phyloP scores from a whole-genome alignment of 225 moss, liverwort and hornwort genomes.

The Antitrichia curtipendula region DNA sequence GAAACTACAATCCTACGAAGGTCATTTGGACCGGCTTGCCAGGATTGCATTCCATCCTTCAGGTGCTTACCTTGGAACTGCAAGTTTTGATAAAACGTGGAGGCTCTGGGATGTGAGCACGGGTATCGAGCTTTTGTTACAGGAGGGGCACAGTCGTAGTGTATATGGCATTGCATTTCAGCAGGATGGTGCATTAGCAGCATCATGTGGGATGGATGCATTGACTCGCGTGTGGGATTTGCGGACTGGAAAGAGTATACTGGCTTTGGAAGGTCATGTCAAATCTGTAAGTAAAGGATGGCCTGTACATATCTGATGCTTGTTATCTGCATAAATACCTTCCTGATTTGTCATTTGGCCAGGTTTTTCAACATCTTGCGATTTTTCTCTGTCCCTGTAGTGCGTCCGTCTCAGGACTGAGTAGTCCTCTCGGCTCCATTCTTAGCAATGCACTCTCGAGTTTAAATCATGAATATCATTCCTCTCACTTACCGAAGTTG shows the following conservation, averaged over 20 bases:
- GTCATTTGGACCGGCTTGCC: slow-evolving; percentile 87
- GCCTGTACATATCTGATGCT: neutral
- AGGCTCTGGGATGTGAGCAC: slow-evolving; percentile 95
- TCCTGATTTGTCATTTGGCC: neutral
- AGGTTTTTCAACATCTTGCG: neutral
- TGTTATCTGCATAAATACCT: neutral
- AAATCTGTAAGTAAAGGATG: slow-evolving; percentile 44
- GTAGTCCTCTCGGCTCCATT: neutral
- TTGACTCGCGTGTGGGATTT: slow-evolving; percentile 94
- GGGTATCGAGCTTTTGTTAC: slow-evolving; percentile 78
- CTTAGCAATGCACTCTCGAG: neutral
- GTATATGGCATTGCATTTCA: slow-evolving; percentile 94
- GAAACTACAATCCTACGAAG: slow-evolving; percentile 63
- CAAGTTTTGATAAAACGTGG: slow-evolving; percentile 98
- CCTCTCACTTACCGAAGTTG: neutral
- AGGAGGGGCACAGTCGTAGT: slow-evolving; percentile 94
- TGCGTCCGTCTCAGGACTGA: neutral
- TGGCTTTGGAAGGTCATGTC: slow-evolving; percentile 94
- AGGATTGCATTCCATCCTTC: slow-evolving; percentile 94
- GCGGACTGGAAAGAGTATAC: slow-evolving; percentile 75
- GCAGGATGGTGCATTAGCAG: slow-evolving; percentile 79
- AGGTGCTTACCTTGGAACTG: slow-evolving; percentile 85
- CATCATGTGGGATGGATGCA: slow-evolving; percentile 94
- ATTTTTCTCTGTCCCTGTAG: neutral
- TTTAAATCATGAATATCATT: neutral